These are phyloP conservation scores for Pilasporangium apinafurcum DNA, from an alignment of 352 stramenopile species.

Conservation along the genomic window DNA sequence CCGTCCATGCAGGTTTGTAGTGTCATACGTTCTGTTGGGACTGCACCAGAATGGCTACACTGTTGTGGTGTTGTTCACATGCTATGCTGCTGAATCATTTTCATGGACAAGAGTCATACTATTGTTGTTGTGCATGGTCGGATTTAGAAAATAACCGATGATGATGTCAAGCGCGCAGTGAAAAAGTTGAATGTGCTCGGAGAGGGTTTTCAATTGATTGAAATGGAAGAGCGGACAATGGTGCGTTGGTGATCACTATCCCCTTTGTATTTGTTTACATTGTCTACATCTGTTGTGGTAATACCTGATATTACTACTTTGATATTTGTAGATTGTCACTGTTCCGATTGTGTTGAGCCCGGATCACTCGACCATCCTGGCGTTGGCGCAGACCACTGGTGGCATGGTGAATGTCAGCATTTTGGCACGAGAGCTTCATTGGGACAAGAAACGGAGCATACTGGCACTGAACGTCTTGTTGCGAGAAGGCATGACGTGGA, in stretches of 20 bases:
- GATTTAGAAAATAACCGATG: slow-evolving; percentile 70
- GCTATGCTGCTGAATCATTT: not conserved
- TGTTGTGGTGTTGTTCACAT: not conserved
- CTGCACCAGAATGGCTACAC: too few species aligned
- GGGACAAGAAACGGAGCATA: slow-evolving; percentile 90
- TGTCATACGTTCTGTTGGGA: too few species aligned
- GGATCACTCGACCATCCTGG: slow-evolving; percentile 93
- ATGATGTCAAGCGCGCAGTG: slow-evolving; percentile 93
- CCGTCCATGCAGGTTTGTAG: slow-evolving; percentile 44
- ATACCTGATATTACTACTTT: not conserved
- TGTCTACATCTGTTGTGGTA: not conserved
- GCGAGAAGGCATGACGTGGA: slow-evolving; percentile 94
- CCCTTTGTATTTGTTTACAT: not conserved
- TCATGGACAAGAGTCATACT: too few species aligned
- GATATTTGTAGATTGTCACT: slow-evolving; percentile 78
- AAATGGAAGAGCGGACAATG: slow-evolving; percentile 91
- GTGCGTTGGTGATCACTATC: too few species aligned
- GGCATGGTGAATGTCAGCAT: slow-evolving; percentile 88
- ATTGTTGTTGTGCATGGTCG: not conserved
- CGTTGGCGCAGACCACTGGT: slow-evolving; percentile 77
- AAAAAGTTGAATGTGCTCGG: slow-evolving; percentile 94
- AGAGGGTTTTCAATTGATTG: slow-evolving; percentile 92
- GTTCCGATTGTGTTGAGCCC: slow-evolving; percentile 93
- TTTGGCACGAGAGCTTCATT: slow-evolving; percentile 76
- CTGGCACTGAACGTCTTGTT: slow-evolving; percentile 90